Percentiles rank a stretch among this genome's conserved stretches.
phyloP scores from a whole-genome alignment of 495 filamentous ascomycete species.

The Hapsidospora chrysogenum region DNA sequence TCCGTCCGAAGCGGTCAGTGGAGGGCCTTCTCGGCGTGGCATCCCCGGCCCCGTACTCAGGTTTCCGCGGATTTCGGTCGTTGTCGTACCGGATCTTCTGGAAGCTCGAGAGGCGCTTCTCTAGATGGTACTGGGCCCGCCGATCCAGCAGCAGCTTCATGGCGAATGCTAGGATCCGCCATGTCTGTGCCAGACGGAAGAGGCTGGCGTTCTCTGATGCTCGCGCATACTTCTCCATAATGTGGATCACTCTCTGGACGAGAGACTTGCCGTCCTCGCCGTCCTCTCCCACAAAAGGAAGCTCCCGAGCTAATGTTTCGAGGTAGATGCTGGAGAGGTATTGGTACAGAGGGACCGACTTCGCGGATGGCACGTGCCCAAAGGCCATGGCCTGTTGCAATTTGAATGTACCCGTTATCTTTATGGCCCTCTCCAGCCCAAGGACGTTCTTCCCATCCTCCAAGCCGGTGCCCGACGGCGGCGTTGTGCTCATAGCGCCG shows the following conservation, averaged over 20 bases:
- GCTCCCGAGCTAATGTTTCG: constrained; percentile 19
- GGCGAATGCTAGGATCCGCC: constrained; percentile 50
- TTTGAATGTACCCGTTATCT: constrained; percentile 33
- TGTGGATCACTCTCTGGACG: constrained; percentile 26
- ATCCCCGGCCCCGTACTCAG: constrained; percentile 11
- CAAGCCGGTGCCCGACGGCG: constrained; percentile 32
- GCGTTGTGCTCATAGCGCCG: constrained; percentile 34
- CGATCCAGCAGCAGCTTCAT: constrained; percentile 41
- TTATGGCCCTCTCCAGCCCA: constrained; percentile 43
- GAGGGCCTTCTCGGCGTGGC: constrained; percentile 18
- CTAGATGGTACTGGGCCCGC: constrained; percentile 38
- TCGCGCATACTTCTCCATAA: constrained; percentile 45
- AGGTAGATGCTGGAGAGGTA: constrained; percentile 47
- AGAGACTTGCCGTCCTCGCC: constrained; percentile 11
- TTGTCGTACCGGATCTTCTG: not conserved
- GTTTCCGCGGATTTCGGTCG: too few species aligned
- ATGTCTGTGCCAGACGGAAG: constrained; percentile 55
- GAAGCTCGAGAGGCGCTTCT: constrained; percentile 16
- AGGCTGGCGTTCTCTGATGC: constrained; percentile 41
- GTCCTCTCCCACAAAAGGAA: constrained; percentile 19
- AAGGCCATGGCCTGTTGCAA: constrained; percentile 45
- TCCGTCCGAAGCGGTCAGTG: constrained; percentile 7
- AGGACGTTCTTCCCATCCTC: constrained; percentile 27
- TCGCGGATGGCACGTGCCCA: constrained; percentile 39
- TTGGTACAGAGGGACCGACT: constrained; percentile 33